Conservation (phyloP, 768 basidiomycete species). For the Macrolepiota albuminosa region DNA sequence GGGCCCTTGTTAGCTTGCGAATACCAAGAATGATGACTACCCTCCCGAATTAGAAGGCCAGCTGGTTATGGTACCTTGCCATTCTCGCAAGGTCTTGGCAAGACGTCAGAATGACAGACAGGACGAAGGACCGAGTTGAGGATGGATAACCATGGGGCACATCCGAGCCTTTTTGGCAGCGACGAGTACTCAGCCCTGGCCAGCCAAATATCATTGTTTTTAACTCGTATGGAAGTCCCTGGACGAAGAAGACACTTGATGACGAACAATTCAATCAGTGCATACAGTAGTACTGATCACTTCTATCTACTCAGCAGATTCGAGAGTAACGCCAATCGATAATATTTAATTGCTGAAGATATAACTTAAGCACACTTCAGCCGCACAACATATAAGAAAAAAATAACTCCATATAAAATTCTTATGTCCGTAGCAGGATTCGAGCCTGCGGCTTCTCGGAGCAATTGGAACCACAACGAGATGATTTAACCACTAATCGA, state of each 20-base stretch:
- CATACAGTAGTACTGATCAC: no score
- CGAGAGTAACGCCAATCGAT: no score
- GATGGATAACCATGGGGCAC: neutral
- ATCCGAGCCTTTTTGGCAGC: neutral
- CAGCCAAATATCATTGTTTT: no score
- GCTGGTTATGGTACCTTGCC: neutral
- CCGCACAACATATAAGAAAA: no score
- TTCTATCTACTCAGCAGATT: no score
- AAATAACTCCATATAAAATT: no score
- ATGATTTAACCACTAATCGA: slow-evolving; percentile 12
- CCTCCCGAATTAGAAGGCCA: neutral
- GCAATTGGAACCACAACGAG: slow-evolving; percentile 3
- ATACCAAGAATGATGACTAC: neutral
- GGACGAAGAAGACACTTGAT: no score
- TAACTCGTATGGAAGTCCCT: neutral
- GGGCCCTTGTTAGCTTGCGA: neutral
- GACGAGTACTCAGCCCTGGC: neutral
- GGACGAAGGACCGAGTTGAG: neutral
- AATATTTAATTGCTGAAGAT: no score
- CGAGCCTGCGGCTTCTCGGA: slow-evolving; percentile 12
- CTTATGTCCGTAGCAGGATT: slow-evolving; percentile 12
- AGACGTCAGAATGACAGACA: neutral
- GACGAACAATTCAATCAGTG: no score
- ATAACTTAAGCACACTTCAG: no score
- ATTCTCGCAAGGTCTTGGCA: neutral